phyloP scores from a whole-genome alignment of 139 green algal species.

The Auxenochlorella protothecoides region DNA sequence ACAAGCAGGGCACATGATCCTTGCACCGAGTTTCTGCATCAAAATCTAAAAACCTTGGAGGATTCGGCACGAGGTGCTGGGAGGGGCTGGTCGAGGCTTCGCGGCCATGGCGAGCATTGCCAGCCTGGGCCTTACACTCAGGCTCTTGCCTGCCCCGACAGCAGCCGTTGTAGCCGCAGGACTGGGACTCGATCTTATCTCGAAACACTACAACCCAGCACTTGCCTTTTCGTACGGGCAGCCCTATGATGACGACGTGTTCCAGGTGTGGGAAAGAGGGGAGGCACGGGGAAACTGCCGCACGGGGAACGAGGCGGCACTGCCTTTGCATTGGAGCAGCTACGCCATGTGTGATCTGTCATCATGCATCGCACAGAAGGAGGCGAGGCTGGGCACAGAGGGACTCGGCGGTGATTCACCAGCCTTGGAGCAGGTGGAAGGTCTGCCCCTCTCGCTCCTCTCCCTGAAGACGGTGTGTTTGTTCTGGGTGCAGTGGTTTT shows the following conservation, averaged over 20 bases:
- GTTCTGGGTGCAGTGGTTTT: too few relatives aligned
- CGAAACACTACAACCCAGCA: neutral
- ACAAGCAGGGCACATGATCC: too few relatives aligned
- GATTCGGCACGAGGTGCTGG: too few relatives aligned
- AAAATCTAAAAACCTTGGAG: too few relatives aligned
- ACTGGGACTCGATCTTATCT: neutral
- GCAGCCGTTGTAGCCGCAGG: too few relatives aligned
- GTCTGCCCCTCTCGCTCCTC: neutral
- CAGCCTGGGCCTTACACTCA: too few relatives aligned
- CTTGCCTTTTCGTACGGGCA: slow-evolving; percentile 8
- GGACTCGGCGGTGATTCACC: too few relatives aligned
- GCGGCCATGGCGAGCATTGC: too few relatives aligned
- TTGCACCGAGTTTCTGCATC: too few relatives aligned
- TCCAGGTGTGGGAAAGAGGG: slow-evolving; percentile 5
- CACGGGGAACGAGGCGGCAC: neutral
- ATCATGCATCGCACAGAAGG: neutral
- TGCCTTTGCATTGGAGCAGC: neutral
- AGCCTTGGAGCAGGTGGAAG: neutral
- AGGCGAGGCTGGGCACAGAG: neutral
- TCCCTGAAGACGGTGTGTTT: too few relatives aligned
- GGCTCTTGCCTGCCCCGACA: too few relatives aligned
- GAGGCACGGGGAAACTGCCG: neutral
- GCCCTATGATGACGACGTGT: slow-evolving; percentile 17
- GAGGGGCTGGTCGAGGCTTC: too few relatives aligned
- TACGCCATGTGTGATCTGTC: neutral